phyloP scores from a whole-genome alignment of 1,284 basidiomycete genomes.

The Trametes sp. region DNA sequence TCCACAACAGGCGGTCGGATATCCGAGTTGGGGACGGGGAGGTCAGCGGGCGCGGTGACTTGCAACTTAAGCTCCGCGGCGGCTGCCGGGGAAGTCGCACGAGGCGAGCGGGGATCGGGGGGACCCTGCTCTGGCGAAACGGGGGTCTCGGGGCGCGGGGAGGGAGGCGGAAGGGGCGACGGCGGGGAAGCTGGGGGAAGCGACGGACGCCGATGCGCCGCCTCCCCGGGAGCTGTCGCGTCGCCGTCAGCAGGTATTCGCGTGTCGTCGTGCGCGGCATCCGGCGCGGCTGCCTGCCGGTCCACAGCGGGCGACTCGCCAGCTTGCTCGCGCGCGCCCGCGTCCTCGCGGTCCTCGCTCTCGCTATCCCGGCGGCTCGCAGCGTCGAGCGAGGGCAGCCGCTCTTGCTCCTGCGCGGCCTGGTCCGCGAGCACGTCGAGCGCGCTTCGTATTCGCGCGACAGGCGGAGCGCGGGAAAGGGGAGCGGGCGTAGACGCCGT shows the following conservation, averaged over 20 bases:
- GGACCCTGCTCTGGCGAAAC: no score
- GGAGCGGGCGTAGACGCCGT: not conserved
- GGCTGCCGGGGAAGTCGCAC: not conserved
- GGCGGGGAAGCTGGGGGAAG: no score
- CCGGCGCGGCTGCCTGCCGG: not conserved
- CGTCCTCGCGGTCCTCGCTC: constrained; percentile 13
- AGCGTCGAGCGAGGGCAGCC: constrained; percentile 31
- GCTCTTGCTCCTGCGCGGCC: constrained; percentile 53
- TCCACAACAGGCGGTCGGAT: not conserved
- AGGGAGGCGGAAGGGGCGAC: no score
- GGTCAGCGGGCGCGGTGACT: no score
- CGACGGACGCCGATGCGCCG: no score
- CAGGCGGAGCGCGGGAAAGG: constrained; percentile 10
- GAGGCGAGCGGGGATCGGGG: no score
- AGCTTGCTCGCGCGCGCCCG: not conserved
- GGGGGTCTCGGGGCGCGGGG: no score
- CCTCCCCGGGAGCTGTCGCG: no score
- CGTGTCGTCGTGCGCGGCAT: not conserved
- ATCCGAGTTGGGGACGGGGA: no score
- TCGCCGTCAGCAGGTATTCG: no score
- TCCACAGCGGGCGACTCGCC: not conserved
- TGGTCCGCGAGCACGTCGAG: constrained; percentile 78
- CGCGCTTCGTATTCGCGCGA: constrained; percentile 45
- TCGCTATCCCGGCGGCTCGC: constrained; percentile 13
- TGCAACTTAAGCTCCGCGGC: no score